A percentile compares a stretch with the other conserved stretches of the same genome.
Evolutionary conservation across 2,329 filamentous ascomycete species (phyloP).

Genomic region (Aspergillus phoenicis): DNA sequence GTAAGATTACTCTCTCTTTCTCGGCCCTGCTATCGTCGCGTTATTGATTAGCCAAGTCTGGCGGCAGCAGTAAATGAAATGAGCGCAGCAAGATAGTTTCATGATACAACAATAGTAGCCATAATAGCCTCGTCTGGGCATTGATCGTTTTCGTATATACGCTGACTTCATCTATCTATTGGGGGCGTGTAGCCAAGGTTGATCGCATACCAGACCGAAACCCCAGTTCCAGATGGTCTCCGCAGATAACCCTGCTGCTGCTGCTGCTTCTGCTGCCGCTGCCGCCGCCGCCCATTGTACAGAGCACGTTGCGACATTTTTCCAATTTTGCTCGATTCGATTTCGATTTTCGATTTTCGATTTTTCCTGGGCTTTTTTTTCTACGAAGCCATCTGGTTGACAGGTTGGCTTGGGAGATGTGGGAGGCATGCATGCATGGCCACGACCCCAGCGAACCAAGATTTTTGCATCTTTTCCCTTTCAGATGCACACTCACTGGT

Average conservation of each 20-base stretch:
- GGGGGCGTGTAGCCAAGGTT: background rate
- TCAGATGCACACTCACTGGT: background rate
- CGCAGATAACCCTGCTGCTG: too few species aligned
- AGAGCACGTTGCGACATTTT: background rate
- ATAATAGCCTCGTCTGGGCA: background rate
- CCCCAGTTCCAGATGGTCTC: too few species aligned
- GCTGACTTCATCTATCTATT: background rate
- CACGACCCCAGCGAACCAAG: slow-evolving; percentile 6
- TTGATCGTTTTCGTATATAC: background rate
- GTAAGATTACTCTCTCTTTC: background rate
- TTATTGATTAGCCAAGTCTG: background rate
- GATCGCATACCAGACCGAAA: too few species aligned
- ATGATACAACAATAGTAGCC: background rate
- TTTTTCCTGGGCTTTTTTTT: background rate
- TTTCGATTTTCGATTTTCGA: background rate
- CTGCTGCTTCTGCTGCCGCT: too few species aligned
- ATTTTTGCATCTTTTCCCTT: background rate
- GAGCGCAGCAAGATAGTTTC: background rate
- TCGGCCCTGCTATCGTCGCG: background rate
- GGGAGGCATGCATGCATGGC: slow-evolving; percentile 7
- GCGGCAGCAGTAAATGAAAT: background rate
- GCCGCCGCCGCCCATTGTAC: too few species aligned
- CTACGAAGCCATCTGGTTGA: slow-evolving; percentile 16
- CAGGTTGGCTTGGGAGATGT: slow-evolving; percentile 8
- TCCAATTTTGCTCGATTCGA: slow-evolving; percentile 5